Conservation (phyloP, 306 rosid genomes). For the Luffa aegyptiaca region DNA sequence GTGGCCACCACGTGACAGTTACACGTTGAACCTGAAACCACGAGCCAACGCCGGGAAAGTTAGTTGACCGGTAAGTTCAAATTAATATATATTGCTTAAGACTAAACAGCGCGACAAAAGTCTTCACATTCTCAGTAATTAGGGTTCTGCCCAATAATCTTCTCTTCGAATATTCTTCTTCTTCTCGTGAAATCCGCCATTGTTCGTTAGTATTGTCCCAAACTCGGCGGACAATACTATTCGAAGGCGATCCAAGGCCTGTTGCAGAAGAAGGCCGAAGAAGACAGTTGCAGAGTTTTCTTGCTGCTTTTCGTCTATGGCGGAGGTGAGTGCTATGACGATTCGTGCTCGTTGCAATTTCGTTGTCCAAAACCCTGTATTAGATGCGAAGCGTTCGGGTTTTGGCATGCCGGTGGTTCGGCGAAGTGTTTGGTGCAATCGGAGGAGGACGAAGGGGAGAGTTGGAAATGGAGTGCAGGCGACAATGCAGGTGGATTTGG, state of each 20-base stretch:
- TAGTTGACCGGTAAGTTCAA: slow-evolving; percentile 27
- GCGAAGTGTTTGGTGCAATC: slow-evolving; percentile 14
- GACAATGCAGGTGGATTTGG: slow-evolving; percentile 31
- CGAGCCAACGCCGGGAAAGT: neutral
- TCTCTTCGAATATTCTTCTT: neutral
- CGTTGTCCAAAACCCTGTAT: slow-evolving; percentile 12
- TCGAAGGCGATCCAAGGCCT: neutral
- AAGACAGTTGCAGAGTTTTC: neutral
- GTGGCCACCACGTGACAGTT: neutral
- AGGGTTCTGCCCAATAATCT: neutral
- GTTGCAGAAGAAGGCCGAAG: neutral
- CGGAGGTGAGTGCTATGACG: slow-evolving; percentile 24
- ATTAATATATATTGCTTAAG: neutral
- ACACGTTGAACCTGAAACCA: neutral
- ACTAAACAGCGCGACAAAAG: neutral
- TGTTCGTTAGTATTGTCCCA: slow-evolving; percentile 5
- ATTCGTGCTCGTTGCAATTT: slow-evolving; percentile 12
- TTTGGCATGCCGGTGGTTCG: slow-evolving; percentile 9
- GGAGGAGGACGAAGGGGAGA: slow-evolving; percentile 27
- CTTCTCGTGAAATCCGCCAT: slow-evolving; percentile 17
- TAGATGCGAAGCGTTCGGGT: slow-evolving; percentile 18
- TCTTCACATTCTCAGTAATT: neutral
- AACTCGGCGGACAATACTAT: slow-evolving; percentile 34
- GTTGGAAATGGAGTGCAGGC: slow-evolving; percentile 33
- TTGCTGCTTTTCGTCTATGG: slow-evolving; percentile 29